Evolutionary conservation across 495 filamentous ascomycete genomes (phyloP), one percentile per base, ranked within the genome.

Genomic region (Terfezia boudieri): DNA sequence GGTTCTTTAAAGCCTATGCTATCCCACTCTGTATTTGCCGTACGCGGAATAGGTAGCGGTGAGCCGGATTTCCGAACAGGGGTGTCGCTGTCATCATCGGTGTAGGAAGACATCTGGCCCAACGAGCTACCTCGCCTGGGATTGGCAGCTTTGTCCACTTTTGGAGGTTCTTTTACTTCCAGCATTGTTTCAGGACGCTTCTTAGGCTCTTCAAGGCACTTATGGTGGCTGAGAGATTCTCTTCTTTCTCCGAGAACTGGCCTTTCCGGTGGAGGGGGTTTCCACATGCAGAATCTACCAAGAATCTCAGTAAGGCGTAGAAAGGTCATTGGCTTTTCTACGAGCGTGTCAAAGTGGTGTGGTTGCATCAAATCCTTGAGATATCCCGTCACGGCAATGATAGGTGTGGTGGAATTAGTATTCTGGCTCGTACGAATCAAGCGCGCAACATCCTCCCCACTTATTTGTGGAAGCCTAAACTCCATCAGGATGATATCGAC

Each of bases 401-500:
- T 90, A 2, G 90, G 90, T 0, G 90, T 98, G 60, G 85, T 78
- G n/a, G 82, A 78, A 63, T 98, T 98, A 20, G 83, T 76, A 66
- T 94, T 94, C 67, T 89, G 86, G 6, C 86, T 94, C 58, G 94
- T 87, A 32, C 90, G 80, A 55, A 98, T 83, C 90, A 98, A 96
- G 23, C 90, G 82, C 32, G 90, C 88, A 52, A 96, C 84, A 66
- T 98, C 90, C 5, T 84, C 82, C 12, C 90, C 90, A 62, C 87
- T 94, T 53, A 95, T 83, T 58, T 89, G 84, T 1, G 92, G 92
- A 53, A 98, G 73, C 66, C 86, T 90, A 71, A 82, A 94, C 66
- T 98, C 90, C 66, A 93, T 94, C 73, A 98, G 84, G 63, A 98
- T 95, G 60, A 98, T 89, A 68, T 98, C 90, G 78, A 96, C 56